Evolutionary conservation across 192 early-diverging fungal species (phyloP), one percentile per base, ranked within the genome.

Genomic region (Linnemannia exigua): DNA sequence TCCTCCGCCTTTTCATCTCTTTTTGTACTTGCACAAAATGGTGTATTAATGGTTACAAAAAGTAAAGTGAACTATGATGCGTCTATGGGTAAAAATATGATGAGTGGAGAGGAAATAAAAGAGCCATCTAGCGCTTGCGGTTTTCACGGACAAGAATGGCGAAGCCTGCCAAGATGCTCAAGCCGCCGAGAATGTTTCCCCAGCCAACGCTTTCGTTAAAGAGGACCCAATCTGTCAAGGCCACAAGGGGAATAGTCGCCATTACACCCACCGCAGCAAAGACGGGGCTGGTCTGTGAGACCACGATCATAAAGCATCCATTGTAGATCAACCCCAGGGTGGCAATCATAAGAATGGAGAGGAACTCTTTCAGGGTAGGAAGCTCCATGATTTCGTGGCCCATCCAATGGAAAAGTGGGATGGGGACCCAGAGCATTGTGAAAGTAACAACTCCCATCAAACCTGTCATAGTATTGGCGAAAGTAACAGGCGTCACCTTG

Each of bases 201-300:
- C 84, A 86, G 47, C 84, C 84, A 22, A 86, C 37, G 8, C 36
- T 51, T n/a, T 86, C 78, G 31, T 72, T 58, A 35, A 86, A 86
- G 17, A 86, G 35, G 1, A 72, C 46, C 84, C 84, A 86, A 74
- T 86, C 84, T 3, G 63, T 79, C 5, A 84, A 41, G 22, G 95
- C 94, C 67, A 95, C 94, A 33, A 89, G 81, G 5, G 95, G 95
- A 44, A 95, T 93, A 12, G 95, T 96, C 50, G 95, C 89, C 94
- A 97, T 95, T 31, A 95, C 90, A 33, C 95, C 96, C 31, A 96
- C 89, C 66, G 95, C 90, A 0, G 95, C 96, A 92, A 96, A 95
- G 36, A 92, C 88, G 6, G 92, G 92, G 28, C 77, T 93, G 7
- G 93, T 94, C 66, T 96, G 85, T 2, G 94, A 91, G 70, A 97